A percentile compares a stretch with the other conserved stretches of the same genome.
Conservation (phyloP, 2,329 filamentous ascomycete genomes). For the Alternaria sp. region DNA sequence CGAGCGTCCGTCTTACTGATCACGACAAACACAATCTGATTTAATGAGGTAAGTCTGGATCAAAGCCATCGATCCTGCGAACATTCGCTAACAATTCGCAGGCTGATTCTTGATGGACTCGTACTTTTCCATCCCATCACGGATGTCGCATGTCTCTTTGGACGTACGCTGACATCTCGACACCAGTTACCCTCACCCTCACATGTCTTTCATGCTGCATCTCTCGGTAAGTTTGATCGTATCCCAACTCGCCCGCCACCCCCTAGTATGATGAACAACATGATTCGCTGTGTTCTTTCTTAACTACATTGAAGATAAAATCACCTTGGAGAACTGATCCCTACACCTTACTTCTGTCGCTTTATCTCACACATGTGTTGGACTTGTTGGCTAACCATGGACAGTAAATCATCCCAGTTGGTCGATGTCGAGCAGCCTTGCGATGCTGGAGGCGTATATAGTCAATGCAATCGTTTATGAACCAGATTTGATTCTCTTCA, state of each 20-base stretch:
- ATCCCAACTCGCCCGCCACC: slow-evolving; percentile 6
- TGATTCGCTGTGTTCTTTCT: slow-evolving; percentile 69
- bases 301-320: slow-evolving; percentile 66
- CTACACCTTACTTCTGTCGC: background rate
- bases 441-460: slow-evolving; percentile 6
- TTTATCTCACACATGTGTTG: background rate
- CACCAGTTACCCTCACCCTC: slow-evolving; percentile 5
- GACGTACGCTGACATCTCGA: slow-evolving; percentile 30
- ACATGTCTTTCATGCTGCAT: background rate
- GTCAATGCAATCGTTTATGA: background rate
- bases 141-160: slow-evolving; percentile 14
- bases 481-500: background rate
- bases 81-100: slow-evolving; percentile 32
- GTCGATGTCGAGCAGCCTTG: background rate
- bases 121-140: slow-evolving; percentile 14
- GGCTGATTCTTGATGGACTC: slow-evolving; percentile 49
- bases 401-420: background rate
- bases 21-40: slow-evolving; percentile 71
- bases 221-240: slow-evolving; percentile 22
- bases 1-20: slow-evolving; percentile 60
- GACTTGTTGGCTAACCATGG: slow-evolving; percentile 12
- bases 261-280: slow-evolving; percentile 62
- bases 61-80: background rate
- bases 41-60: slow-evolving; percentile 65
- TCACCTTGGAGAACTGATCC: slow-evolving; percentile 70